Conservation (phyloP, 495 filamentous ascomycete genomes). For the Cryomyces antarcticus region DNA sequence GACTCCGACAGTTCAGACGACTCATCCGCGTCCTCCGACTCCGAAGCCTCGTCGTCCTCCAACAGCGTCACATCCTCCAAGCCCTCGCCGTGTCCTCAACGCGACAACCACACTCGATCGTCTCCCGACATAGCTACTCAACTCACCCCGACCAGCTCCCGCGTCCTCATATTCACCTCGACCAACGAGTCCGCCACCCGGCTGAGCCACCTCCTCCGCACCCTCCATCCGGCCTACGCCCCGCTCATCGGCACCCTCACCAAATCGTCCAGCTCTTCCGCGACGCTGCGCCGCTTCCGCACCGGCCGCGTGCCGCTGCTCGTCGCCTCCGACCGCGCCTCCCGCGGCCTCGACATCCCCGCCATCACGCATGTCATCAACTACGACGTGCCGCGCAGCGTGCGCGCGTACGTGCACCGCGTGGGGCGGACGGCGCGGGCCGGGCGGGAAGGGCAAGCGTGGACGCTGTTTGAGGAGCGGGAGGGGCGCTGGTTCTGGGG, state of each 20-base stretch:
- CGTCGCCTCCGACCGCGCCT: slow-evolving; percentile 78
- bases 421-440: slow-evolving; percentile 83
- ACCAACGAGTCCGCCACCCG: slow-evolving; percentile 69
- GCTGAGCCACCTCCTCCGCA: slow-evolving; percentile 48
- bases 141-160: slow-evolving; percentile 4
- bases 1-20: neutral
- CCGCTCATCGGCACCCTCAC: slow-evolving; percentile 47
- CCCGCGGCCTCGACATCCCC: slow-evolving; percentile 75
- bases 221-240: slow-evolving; percentile 39
- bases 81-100: neutral
- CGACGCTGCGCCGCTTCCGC: slow-evolving; percentile 41
- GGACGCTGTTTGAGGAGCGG: slow-evolving; percentile 55
- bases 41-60: slow-evolving; percentile 4
- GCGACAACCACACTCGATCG: slow-evolving; percentile 14
- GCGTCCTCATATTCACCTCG: slow-evolving; percentile 66
- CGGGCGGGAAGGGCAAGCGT: slow-evolving; percentile 53
- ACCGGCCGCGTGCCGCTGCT: slow-evolving; percentile 47
- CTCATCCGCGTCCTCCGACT: neutral
- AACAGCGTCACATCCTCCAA: neutral
- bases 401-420: slow-evolving; percentile 76
- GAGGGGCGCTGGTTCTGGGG: slow-evolving; percentile 81
- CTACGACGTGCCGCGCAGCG: slow-evolving; percentile 71
- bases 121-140: neutral
- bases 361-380: slow-evolving; percentile 72
- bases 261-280: slow-evolving; percentile 45